phyloP scores from a whole-genome alignment of 352 stramenopile species.

The Phytopythium boreale region DNA sequence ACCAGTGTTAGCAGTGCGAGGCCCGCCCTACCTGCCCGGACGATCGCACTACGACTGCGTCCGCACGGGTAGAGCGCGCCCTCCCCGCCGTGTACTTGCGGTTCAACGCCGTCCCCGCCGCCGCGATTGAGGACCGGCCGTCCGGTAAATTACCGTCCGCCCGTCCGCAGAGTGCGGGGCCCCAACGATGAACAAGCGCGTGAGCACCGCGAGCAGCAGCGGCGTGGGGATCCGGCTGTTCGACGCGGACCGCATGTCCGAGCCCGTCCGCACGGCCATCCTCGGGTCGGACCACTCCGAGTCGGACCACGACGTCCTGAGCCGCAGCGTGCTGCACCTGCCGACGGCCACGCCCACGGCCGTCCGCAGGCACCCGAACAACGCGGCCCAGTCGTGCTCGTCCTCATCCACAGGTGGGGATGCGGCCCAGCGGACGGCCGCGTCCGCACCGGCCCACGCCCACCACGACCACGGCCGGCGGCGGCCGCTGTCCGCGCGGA shows the following conservation, averaged over 20 bases:
- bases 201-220: slow-evolving; percentile 3
- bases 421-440: neutral
- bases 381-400: neutral
- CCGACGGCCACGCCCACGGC: slow-evolving; percentile 2
- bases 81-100: neutral
- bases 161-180: neutral
- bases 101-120: neutral
- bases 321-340: slow-evolving; percentile 9
- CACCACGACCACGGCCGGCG: neutral
- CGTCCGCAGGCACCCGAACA: neutral
- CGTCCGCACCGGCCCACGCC: neutral
- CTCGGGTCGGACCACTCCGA: slow-evolving; percentile 8
- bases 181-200: slow-evolving; percentile 6
- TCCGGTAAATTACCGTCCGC: neutral
- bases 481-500: slow-evolving; percentile 18
- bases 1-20: neutral
- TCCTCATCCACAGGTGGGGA: neutral
- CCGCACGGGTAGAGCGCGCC: neutral
- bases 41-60: neutral
- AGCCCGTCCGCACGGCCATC: neutral
- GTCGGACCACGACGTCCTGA: slow-evolving; percentile 7
- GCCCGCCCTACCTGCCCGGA: neutral
- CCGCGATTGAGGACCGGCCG: neutral
- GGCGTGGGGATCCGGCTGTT: slow-evolving; percentile 5
- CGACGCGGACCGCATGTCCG: slow-evolving; percentile 9